A percentile compares a stretch with the other conserved stretches of the same genome.
phyloP scores from a whole-genome alignment of 352 stramenopile species.

The Phytophthora quininea region DNA sequence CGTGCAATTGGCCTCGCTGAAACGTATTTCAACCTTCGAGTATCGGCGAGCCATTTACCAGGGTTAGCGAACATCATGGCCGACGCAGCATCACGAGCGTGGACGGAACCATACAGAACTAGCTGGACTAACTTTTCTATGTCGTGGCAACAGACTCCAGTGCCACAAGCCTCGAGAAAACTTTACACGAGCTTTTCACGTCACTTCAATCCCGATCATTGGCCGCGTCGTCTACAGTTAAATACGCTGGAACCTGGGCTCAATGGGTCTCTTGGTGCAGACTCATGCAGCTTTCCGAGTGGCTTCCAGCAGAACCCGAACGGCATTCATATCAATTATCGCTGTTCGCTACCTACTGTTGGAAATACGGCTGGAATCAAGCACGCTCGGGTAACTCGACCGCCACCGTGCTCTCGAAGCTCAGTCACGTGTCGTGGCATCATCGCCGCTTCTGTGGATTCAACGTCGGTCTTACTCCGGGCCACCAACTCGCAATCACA shows the following conservation, averaged over 20 bases:
- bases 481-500: not conserved
- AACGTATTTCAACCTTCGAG: constrained; percentile 8
- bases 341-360: not conserved
- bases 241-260: not conserved
- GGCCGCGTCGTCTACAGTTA: not conserved
- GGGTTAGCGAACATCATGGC: constrained; percentile 24
- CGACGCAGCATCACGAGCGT: constrained; percentile 20
- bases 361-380: not conserved
- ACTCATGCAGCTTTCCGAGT: not conserved
- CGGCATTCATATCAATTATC: not conserved
- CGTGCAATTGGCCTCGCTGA: constrained; percentile 20
- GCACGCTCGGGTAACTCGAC: not conserved
- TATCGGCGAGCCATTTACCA: constrained; percentile 12
- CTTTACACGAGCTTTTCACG: not conserved
- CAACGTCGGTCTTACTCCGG: not conserved
- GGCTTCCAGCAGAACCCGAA: not conserved
- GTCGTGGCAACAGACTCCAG: not conserved
- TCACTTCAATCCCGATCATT: not conserved
- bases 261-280: not conserved
- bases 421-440: not conserved
- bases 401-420: not conserved
- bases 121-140: constrained; percentile 1
- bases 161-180: not conserved
- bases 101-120: not conserved
- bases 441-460: not conserved